A percentile compares a stretch with the other conserved stretches of the same genome.
These are phyloP conservation scores for Aureobasidium zeae DNA, from an alignment of 2,329 filamentous ascomycete genomes.

Conservation along the genomic window DNA sequence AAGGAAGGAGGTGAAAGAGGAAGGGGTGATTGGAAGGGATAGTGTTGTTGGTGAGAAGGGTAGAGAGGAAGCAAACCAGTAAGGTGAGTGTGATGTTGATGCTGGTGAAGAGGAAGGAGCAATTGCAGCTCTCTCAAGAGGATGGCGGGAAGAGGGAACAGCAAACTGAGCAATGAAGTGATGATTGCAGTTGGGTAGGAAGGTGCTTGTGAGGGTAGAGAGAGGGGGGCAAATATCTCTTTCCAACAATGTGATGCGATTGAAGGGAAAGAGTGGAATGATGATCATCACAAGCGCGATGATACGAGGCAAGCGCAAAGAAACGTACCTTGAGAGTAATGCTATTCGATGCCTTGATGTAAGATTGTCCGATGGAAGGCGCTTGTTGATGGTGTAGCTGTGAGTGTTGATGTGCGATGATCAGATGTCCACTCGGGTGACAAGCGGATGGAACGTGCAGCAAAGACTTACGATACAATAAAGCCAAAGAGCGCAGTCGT, in stretches of 20 bases:
- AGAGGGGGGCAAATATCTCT: no score
- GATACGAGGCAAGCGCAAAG: background rate
- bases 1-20: background rate
- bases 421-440: slow-evolving; percentile 1
- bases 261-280: background rate
- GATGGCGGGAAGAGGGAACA: background rate
- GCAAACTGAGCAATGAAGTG: background rate
- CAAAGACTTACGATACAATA: slow-evolving; percentile 2
- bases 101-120: background rate
- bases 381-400: background rate
- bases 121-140: background rate
- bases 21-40: background rate
- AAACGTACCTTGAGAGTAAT: background rate
- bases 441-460: background rate
- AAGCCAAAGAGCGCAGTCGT: background rate
- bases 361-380: no score
- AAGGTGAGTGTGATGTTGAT: no score
- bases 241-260: background rate
- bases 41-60: no score
- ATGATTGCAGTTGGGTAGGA: background rate
- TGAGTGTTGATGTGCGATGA: background rate
- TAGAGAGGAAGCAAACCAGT: no score
- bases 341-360: background rate
- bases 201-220: background rate
- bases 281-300: background rate